A percentile compares a stretch with the other conserved stretches of the same genome.
These are phyloP conservation scores for Zea mays DNA, from an alignment of 176 grass and related monocot species.

Conservation along the genomic window Zm-B73-REFERENCE-NAM-5.0 NC_050101.1:176639501-176640000, in stretches of 20 bases:
- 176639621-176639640: too few relatives aligned
- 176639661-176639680: too few relatives aligned
- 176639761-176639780: slow-evolving; percentile 89
- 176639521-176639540: too few relatives aligned
- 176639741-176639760: slow-evolving; percentile 85
- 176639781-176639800: slow-evolving; percentile 91
- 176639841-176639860: not conserved
- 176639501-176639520: too few relatives aligned
- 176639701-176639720: not conserved
- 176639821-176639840: slow-evolving; percentile 4
- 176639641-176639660: too few relatives aligned
- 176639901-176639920: slow-evolving; percentile 90
- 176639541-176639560: too few relatives aligned
- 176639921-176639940: slow-evolving; percentile 87
- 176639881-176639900: slow-evolving; percentile 49
- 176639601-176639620: too few relatives aligned
- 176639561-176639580: too few relatives aligned
- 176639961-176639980: slow-evolving; percentile 27
- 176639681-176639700: not conserved
- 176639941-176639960: slow-evolving; percentile 81
- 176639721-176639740: slow-evolving; percentile 8
- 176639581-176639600: too few relatives aligned
- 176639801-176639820: slow-evolving; percentile 47
- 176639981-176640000: not conserved
- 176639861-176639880: not conserved